Evolutionary conservation across 2,329 filamentous ascomycete genomes (phyloP).

Genomic region (Teratosphaeriaceae sp.): DNA sequence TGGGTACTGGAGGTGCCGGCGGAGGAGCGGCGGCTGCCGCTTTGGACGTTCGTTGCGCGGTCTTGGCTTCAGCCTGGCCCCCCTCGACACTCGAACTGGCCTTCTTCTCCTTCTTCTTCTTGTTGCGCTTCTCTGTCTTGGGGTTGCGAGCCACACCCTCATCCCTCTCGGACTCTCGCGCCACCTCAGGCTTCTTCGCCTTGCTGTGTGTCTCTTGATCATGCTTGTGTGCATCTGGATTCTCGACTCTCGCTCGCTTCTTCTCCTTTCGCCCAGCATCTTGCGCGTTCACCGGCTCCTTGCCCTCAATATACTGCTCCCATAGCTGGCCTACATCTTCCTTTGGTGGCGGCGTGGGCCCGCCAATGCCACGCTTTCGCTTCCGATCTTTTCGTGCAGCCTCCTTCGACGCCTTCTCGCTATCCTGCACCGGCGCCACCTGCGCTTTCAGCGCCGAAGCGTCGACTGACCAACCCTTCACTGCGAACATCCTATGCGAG

Average conservation of each 20-base stretch:
- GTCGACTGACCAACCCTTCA: conserved; percentile 85
- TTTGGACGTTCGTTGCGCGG: conserved; percentile 11
- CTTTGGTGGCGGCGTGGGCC: conserved; percentile 13
- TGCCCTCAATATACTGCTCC: conserved; percentile 70
- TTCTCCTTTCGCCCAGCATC: conserved; percentile 27
- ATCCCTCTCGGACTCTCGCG: neutral
- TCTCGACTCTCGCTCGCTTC: conserved; percentile 22
- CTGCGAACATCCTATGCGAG: conserved; percentile 75
- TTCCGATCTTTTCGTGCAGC: conserved; percentile 15
- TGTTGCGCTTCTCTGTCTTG: conserved; percentile 11
- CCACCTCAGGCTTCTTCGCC: neutral
- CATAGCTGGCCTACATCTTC: conserved; percentile 73
- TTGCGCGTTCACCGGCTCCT: conserved; percentile 33
- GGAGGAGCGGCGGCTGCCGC: conserved; percentile 12
- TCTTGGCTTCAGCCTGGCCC: conserved; percentile 8
- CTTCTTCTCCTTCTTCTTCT: conserved; percentile 6
- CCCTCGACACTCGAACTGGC: neutral
- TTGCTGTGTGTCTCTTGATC: neutral
- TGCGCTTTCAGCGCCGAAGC: conserved; percentile 66
- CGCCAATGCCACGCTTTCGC: conserved; percentile 27
- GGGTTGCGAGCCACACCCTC: neutral
- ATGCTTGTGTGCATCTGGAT: neutral
- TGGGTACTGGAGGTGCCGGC: conserved; percentile 26
- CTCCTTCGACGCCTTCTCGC: conserved; percentile 20
- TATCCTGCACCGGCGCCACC: conserved; percentile 52